A percentile compares a stretch with the other conserved stretches of the same genome.
Evolutionary conservation across 1,139 yeast genomes (phyloP).

Genomic region (Pichia terricola): DNA sequence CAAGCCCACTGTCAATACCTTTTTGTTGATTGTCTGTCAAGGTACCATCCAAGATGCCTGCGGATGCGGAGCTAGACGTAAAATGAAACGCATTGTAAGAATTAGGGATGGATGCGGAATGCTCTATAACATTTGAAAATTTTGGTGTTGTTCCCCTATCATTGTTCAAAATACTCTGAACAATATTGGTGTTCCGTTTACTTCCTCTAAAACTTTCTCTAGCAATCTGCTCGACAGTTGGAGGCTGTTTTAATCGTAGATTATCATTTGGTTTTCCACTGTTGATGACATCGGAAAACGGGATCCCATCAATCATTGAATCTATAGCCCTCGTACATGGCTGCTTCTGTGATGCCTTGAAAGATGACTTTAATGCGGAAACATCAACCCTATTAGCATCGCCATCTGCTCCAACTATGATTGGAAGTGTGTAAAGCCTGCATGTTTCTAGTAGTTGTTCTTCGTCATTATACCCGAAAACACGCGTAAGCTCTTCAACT

Average conservation of each 20-base stretch:
- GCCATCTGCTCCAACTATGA: constrained; percentile 25
- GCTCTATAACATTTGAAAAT: too few species aligned
- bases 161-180: not conserved
- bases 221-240: constrained; percentile 15
- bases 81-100: too few species aligned
- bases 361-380: constrained; percentile 14
- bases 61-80: too few species aligned
- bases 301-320: too few species aligned
- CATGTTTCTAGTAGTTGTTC: constrained; percentile 51
- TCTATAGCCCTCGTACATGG: constrained; percentile 49
- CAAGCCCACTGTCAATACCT: too few species aligned
- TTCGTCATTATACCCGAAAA: constrained; percentile 58
- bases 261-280: constrained; percentile 26
- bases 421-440: constrained; percentile 52
- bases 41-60: too few species aligned
- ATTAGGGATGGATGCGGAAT: too few species aligned
- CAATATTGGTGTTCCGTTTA: constrained; percentile 9
- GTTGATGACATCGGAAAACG: constrained; percentile 26
- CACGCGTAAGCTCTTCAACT: constrained; percentile 34
- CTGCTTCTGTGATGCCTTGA: constrained; percentile 45
- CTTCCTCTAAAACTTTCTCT: constrained; percentile 14
- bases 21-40: too few species aligned
- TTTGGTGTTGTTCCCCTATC: too few species aligned
- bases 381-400: constrained; percentile 43
- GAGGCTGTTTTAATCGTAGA: constrained; percentile 12